Evolutionary conservation across 331 rosid species (phyloP).

Genomic region (Telfairia occidentalis): DNA sequence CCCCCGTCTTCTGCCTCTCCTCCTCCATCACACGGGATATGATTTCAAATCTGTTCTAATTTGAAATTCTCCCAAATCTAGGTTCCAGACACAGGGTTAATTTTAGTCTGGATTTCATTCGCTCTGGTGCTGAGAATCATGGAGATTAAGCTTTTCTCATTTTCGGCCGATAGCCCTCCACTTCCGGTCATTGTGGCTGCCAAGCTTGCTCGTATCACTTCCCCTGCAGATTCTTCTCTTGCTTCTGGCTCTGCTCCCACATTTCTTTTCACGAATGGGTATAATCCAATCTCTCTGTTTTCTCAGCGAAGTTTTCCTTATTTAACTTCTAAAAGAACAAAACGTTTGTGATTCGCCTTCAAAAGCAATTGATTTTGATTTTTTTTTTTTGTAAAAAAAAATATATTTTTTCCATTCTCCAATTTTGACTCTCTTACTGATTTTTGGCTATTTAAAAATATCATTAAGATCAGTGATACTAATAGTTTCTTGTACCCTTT

Average conservation of each 20-base stretch:
- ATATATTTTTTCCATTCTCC: neutral
- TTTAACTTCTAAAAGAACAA: neutral
- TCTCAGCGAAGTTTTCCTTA: neutral
- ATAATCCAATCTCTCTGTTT: neutral
- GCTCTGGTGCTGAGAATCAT: conserved; percentile 14
- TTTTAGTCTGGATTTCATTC: neutral
- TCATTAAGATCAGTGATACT: neutral
- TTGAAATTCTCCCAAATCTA: no score
- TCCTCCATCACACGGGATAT: no score
- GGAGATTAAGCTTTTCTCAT: conserved; percentile 42
- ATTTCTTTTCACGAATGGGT: conserved; percentile 58
- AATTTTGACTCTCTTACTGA: neutral
- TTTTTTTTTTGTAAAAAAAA: no score
- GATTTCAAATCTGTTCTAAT: no score
- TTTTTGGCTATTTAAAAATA: neutral
- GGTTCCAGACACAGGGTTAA: no score
- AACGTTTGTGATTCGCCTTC: neutral
- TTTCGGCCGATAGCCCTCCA: conserved; percentile 56
- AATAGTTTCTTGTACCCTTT: neutral
- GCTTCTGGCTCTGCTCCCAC: conserved; percentile 44
- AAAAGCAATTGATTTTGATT: neutral
- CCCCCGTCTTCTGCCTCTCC: no score
- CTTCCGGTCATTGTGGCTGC: conserved; percentile 57
- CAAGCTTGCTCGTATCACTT: conserved; percentile 42
- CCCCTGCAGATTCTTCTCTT: conserved; percentile 37